A percentile compares a stretch with the other conserved stretches of the same genome.
Evolutionary conservation across 495 filamentous ascomycete genomes (phyloP).

Genomic region (Lepraria neglecta): DNA sequence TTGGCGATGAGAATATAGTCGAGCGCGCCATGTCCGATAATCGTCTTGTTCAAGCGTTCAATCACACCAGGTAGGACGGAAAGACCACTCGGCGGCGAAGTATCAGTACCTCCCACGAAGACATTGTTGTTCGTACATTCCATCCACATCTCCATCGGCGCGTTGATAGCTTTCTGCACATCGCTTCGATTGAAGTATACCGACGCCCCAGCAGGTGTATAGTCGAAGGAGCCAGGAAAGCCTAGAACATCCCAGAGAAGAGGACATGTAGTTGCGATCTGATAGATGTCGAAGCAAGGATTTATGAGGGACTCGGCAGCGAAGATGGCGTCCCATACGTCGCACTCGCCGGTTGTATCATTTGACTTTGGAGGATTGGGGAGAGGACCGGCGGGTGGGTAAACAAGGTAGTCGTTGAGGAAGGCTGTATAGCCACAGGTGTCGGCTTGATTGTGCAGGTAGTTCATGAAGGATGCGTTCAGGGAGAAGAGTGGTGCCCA

Average conservation of each 20-base stretch:
- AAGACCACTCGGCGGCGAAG: slow-evolving; percentile 43
- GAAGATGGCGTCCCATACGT: slow-evolving; percentile 51
- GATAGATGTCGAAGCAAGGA: slow-evolving; percentile 77
- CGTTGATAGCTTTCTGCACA: slow-evolving; percentile 69
- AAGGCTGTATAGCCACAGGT: slow-evolving; percentile 62
- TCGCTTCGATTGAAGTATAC: slow-evolving; percentile 76
- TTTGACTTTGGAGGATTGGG: slow-evolving; percentile 37
- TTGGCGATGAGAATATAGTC: slow-evolving; percentile 58
- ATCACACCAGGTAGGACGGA: slow-evolving; percentile 63
- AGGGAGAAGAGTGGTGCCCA: slow-evolving; percentile 55
- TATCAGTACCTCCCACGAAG: slow-evolving; percentile 47
- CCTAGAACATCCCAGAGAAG: slow-evolving; percentile 67
- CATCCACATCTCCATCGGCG: slow-evolving; percentile 54
- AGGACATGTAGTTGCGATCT: slow-evolving; percentile 68
- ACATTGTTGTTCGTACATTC: slow-evolving; percentile 51
- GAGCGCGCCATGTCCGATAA: slow-evolving; percentile 61
- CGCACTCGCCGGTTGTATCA: slow-evolving; percentile 41
- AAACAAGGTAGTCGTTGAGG: slow-evolving; percentile 55
- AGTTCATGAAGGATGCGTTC: slow-evolving; percentile 57
- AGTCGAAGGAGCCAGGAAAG: slow-evolving; percentile 53
- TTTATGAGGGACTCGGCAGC: slow-evolving; percentile 54
- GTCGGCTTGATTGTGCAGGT: slow-evolving; percentile 50
- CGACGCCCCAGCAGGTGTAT: slow-evolving; percentile 46
- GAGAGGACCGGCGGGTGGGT: slow-evolving; percentile 57
- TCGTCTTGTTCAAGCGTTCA: slow-evolving; percentile 59